Conservation (phyloP, 1,284 basidiomycete genomes). For the Apiotrichum veenhuisii region DNA sequence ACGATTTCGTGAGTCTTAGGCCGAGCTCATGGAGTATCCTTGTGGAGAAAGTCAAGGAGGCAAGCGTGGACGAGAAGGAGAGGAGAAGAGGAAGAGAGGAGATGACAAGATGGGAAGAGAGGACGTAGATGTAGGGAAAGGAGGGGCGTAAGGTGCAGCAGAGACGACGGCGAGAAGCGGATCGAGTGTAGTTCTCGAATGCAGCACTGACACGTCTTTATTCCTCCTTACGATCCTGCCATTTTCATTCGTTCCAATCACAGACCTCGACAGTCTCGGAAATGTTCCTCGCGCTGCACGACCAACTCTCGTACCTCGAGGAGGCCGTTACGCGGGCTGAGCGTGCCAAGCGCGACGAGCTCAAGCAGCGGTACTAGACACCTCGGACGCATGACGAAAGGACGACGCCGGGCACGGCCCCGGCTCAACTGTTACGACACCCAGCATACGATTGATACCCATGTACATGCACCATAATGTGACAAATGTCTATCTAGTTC, state of each 20-base stretch:
- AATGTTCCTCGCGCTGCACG: constrained; percentile 40
- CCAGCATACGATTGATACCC: background rate
- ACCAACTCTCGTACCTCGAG: constrained; percentile 36
- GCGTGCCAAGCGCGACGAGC: constrained; percentile 26
- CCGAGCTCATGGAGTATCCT: too few species aligned
- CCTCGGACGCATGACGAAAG: background rate
- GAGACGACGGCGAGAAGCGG: too few species aligned
- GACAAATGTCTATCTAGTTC: background rate
- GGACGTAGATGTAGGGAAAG: too few species aligned
- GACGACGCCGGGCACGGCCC: background rate
- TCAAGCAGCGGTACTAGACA: constrained; percentile 29
- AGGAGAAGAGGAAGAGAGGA: too few species aligned
- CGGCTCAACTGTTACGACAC: background rate
- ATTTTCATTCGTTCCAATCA: too few species aligned
- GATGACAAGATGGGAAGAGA: too few species aligned
- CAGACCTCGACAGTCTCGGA: constrained; percentile 43
- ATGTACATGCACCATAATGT: background rate
- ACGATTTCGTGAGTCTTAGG: constrained; percentile 32
- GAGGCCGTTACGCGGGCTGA: constrained; percentile 32
- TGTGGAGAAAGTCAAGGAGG: too few species aligned
- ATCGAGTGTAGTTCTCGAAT: too few species aligned
- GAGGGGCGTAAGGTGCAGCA: too few species aligned
- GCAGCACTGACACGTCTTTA: too few species aligned
- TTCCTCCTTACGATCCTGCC: too few species aligned
- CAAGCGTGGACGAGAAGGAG: too few species aligned